These are phyloP conservation scores for Lichtheimia corymbifera DNA, from an alignment of 371 early-diverging fungal genomes.

Conservation along the genomic window DNA sequence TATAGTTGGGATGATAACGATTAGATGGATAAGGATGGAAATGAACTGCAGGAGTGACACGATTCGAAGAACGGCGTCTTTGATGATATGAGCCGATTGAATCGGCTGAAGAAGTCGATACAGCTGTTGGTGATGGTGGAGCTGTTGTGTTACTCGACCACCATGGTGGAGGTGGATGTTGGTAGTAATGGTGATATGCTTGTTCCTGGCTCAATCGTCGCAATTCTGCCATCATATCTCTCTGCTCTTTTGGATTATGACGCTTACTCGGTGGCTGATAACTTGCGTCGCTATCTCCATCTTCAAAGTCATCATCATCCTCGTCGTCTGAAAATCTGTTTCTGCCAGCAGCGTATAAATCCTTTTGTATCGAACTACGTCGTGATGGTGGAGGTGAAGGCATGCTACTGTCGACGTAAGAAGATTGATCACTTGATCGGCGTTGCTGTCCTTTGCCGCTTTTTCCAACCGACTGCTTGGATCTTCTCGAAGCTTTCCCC, in stretches of 20 bases:
- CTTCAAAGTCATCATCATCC: conserved; percentile 22
- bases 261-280: conserved; percentile 16
- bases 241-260: conserved; percentile 45
- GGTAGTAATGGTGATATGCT: conserved; percentile 11
- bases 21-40: conserved; percentile 29
- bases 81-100: conserved; percentile 1
- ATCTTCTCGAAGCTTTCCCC: conserved; percentile 1
- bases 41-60: conserved; percentile 26
- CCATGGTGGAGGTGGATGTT: conserved; percentile 10
- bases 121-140: conserved; percentile 9
- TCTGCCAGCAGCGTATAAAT: background rate
- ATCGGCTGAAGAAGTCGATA: conserved; percentile 4
- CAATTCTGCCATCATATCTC: conserved; percentile 87
- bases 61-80: conserved; percentile 8
- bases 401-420: conserved; percentile 2
- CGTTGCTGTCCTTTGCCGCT: background rate
- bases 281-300: conserved; percentile 23
- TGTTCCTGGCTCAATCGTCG: conserved; percentile 89
- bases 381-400: conserved; percentile 25
- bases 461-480: conserved; percentile 3
- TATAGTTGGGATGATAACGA: conserved; percentile 9
- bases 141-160: background rate
- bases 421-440: conserved; percentile 2
- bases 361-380: conserved; percentile 14
- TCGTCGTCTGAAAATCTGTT: conserved; percentile 13